Base-by-base conservation (phyloP, 208 protist genomes). In the Leishmania tarentolae region DNA sequence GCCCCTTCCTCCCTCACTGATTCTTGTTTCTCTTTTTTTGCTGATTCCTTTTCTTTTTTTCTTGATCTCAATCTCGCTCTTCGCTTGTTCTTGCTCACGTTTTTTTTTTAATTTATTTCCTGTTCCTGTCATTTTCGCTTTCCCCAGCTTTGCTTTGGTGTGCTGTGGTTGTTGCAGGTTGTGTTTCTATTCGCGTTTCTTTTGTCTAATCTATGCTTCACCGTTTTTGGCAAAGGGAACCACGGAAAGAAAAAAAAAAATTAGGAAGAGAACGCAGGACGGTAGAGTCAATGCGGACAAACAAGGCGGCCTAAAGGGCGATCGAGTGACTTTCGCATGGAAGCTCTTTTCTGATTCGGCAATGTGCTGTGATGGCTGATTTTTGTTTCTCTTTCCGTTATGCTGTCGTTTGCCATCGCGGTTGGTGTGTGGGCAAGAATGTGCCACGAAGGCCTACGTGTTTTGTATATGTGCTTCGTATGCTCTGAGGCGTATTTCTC, bases 21-120 rank as follows among this genome's bases (percentile, higher is more conserved):
- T 7, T 42, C 17, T 44, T 56, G 7, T 75, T 82, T 82, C 71
- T 71, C 59, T 71, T 82, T 82, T 42, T 3, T n/a, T 28, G 44
- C 31, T 15, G 59, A 2, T 24, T 75, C 56, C 11, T 57, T 57
- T 75, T 28, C 37, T 47, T 75, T 75, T 15, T 57, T 57, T 75
- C n/a, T 56, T 47, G 47, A 52, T 75, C n/a, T 57, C 47, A 17
- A 2, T 2, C 19, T n/a, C 15, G 46, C 47, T 35, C 44, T n/a
- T 75, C 2, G 15, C 9, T 35, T 40, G 24, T 75, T 47, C 21
- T 57, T 28, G 28, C 65, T 78, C 31, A 1, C 44, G 31, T 37
- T 75, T 56, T 74, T 69, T 76, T 42, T 35, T 40, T 28, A 21
- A 3, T 11, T 31, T 28, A 21, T 7, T 11, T 31, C 8, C 31